Percentiles rank a stretch among this genome's conserved stretches.
Evolutionary conservation across 208 protist species (phyloP).

Genomic region (Eutreptiella sp.): DNA sequence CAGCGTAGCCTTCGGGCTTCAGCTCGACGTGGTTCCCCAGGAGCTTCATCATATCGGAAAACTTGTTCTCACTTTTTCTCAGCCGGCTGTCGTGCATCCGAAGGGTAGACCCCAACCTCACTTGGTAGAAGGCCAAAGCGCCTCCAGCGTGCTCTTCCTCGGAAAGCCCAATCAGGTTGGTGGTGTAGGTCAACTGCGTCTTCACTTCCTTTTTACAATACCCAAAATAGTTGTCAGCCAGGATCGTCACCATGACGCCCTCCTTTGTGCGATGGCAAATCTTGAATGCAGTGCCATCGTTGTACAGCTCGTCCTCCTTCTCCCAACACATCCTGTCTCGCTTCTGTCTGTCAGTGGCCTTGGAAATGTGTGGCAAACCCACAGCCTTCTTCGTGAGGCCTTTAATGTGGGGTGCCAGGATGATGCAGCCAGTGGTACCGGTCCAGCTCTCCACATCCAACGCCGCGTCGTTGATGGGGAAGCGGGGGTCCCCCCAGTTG

Average conservation of each 20-base stretch:
- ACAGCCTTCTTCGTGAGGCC: constrained; percentile 35
- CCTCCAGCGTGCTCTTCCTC: no score
- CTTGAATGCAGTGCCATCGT: constrained; percentile 42
- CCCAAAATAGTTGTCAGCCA: constrained; percentile 48
- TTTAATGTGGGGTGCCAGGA: constrained; percentile 39
- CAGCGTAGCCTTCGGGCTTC: no score
- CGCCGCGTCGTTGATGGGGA: constrained; percentile 29
- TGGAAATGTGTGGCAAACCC: constrained; percentile 37
- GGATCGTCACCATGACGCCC: constrained; percentile 36
- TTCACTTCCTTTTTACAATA: constrained; percentile 52
- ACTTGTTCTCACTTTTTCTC: no score
- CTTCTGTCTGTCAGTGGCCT: constrained; percentile 35
- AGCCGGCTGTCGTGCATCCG: no score
- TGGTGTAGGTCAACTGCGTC: constrained; percentile 36
- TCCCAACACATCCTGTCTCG: constrained; percentile 40
- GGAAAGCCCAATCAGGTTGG: constrained; percentile 32
- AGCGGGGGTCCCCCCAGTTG: constrained; percentile 38
- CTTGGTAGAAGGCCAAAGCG: no score
- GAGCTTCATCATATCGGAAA: no score
- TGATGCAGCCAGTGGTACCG: constrained; percentile 37
- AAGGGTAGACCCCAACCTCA: no score
- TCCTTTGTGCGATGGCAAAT: constrained; percentile 20
- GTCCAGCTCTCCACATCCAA: constrained; percentile 31
- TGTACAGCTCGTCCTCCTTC: constrained; percentile 40
- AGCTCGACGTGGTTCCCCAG: no score